Evolutionary conservation across 371 early-diverging fungal species (phyloP), one percentile per base, ranked within the genome.

Genomic region (Haplosporangium sp.): DNA sequence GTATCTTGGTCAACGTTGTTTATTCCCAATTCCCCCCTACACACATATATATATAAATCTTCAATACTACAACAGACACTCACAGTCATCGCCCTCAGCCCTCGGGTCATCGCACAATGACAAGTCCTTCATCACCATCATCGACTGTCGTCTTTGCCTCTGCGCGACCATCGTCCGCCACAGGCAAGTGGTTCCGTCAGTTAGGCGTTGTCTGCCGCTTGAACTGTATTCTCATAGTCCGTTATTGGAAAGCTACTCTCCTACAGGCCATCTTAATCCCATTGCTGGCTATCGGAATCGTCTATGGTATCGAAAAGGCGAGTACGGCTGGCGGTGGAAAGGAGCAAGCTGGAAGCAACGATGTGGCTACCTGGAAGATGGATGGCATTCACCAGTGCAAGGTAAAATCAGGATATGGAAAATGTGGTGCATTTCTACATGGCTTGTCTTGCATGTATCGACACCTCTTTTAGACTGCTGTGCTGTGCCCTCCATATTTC

Each of bases 171-270:
- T 79, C 79, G 0, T 48, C 69, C 20, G 36, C 62, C 14, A 11
- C 43, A 0, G 69, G 47, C 11, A 55, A 65, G 20, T 58, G 64
- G 64, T 64, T 79, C 51, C 72, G 79, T 21, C 79, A 79, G 13
- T n/a, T 79, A 45, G 69, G 62, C 0, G 73, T 64, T 0, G 60
- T 79, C 42, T 79, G 73, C 42, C 79, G 79, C n/a, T 48, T 79
- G 6, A 79, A 79, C 43, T 40, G 47, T 38, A 64, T 72, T 23
- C 62, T 79, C 1, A 20, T 72, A 16, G n/a, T 55, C 29, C 73
- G 79, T 1, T 79, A 68, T n/a, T 79, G 79, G 79, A 79, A 79
- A 54, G 72, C 69, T 0, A 56, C 79, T 1, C 16, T 79, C 23
- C 12, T 79, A 7, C 79, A 79, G 50, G 59, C 64, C 2, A 54